Evolutionary conservation across 768 basidiomycete species (phyloP).

Genomic region (Psilocybe sp.): DNA sequence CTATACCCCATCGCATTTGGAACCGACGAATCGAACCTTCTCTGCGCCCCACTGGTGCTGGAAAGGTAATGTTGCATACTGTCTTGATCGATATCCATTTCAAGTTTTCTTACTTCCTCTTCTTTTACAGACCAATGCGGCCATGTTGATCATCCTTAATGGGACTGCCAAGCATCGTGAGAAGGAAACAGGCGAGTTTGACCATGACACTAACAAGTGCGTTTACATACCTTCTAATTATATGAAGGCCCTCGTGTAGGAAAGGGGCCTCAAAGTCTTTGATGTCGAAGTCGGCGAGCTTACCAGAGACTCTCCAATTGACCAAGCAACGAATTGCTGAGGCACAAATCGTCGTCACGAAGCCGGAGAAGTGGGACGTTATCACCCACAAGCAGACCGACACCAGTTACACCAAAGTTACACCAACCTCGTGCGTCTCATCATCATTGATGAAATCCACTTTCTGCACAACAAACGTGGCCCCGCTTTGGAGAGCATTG

Average conservation of each 20-base stretch:
- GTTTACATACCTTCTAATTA: conserved; percentile 98
- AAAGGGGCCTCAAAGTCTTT: conserved; percentile 79
- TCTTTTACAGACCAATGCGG: conserved; percentile 83
- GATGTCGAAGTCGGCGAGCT: conserved; percentile 91
- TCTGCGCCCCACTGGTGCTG: conserved; percentile 99
- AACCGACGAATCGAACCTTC: conserved; percentile 89
- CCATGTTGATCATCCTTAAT: conserved; percentile 91
- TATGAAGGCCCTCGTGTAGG: conserved; percentile 99
- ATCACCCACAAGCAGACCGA: conserved; percentile 98
- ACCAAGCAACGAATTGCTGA: conserved; percentile 96
- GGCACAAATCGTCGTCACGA: conserved; percentile 97
- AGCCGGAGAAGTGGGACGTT: conserved; percentile 99
- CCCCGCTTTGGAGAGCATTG: conserved; percentile 88
- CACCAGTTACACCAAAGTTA: too few relatives aligned
- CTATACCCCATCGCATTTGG: conserved; percentile 92
- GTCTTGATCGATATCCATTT: neutral
- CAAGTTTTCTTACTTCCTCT: conserved; percentile 7
- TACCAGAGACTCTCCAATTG: conserved; percentile 96
- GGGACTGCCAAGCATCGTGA: conserved; percentile 88
- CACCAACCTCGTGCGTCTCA: conserved; percentile 91
- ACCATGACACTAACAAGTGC: conserved; percentile 90
- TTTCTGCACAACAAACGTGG: conserved; percentile 97
- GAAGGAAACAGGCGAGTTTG: conserved; percentile 73
- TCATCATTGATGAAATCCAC: conserved; percentile 99
- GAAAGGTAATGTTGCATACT: conserved; percentile 87